A percentile compares a stretch with the other conserved stretches of the same genome.
Conservation (phyloP, 116 monocot genomes). For the Dioscorea cayenensis region DNA sequence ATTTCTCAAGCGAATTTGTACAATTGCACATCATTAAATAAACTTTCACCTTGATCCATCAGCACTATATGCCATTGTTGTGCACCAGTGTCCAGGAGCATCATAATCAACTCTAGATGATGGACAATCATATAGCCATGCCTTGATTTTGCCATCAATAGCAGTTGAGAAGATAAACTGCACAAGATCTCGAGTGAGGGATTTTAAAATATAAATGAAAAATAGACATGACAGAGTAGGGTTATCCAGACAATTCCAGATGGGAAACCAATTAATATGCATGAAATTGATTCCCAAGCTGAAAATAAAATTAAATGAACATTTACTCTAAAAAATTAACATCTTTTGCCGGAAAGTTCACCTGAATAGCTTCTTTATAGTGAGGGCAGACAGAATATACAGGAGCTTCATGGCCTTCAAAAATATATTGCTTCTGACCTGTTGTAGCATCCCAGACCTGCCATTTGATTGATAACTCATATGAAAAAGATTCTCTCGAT, state of each 20-base stretch:
- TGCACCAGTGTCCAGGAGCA: slow-evolving; percentile 43
- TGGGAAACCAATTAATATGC: too few relatives aligned
- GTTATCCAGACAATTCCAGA: too few relatives aligned
- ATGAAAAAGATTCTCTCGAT: not conserved
- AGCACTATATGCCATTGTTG: slow-evolving; percentile 41
- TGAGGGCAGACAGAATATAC: slow-evolving; percentile 34
- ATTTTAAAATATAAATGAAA: not conserved
- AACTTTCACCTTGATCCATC: slow-evolving; percentile 53
- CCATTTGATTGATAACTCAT: not conserved
- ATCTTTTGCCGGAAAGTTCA: not conserved
- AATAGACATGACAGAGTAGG: not conserved
- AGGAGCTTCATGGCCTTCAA: slow-evolving; percentile 32
- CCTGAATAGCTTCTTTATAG: slow-evolving; percentile 23
- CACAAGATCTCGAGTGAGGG: not conserved
- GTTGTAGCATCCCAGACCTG: slow-evolving; percentile 23
- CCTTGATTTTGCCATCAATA: slow-evolving; percentile 41
- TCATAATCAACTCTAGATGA: slow-evolving; percentile 45
- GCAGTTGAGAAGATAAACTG: slow-evolving; percentile 47
- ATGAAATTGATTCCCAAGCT: too few relatives aligned
- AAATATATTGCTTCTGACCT: slow-evolving; percentile 16
- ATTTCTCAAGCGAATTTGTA: not conserved
- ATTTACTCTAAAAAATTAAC: too few relatives aligned
- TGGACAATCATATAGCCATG: slow-evolving; percentile 37
- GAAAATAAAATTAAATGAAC: too few relatives aligned
- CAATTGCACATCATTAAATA: not conserved